Evolutionary conservation across 2,329 filamentous ascomycete species (phyloP).

Genomic region (Diaporthe sp.): DNA sequence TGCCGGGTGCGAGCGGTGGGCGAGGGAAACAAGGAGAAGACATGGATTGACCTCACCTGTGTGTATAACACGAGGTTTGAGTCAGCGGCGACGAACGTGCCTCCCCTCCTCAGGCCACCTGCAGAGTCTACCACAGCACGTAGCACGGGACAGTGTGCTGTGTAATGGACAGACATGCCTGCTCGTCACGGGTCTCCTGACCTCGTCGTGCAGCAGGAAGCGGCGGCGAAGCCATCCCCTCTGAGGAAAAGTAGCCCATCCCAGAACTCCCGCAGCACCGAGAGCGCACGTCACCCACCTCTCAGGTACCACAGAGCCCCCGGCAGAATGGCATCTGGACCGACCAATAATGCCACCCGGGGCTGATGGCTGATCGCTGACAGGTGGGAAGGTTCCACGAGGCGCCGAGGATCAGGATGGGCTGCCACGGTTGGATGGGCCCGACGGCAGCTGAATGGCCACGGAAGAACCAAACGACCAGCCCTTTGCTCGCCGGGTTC

Average conservation of each 20-base stretch:
- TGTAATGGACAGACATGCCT: conserved; percentile 14
- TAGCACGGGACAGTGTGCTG: neutral
- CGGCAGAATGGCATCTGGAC: neutral
- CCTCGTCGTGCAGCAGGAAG: conserved; percentile 25
- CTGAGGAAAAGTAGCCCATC: neutral
- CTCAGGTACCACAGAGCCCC: neutral
- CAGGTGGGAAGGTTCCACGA: conserved; percentile 9
- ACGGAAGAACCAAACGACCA: neutral
- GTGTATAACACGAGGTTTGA: conserved; percentile 14
- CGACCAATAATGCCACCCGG: neutral
- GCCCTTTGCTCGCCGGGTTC: neutral
- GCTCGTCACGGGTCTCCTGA: conserved; percentile 23
- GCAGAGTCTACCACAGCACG: conserved; percentile 6
- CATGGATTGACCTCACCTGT: neutral
- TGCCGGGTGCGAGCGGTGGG: neutral
- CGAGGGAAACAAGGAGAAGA: neutral
- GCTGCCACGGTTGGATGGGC: neutral
- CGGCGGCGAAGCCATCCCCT: neutral
- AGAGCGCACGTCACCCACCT: neutral
- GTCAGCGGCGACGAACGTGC: conserved; percentile 14
- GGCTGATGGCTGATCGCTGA: conserved; percentile 11
- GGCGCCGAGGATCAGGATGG: conserved; percentile 11
- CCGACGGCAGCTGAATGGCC: neutral
- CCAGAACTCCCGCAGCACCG: neutral
- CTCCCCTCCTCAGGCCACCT: conserved; percentile 5